These are phyloP conservation scores for Puccinia coronata DNA, from an alignment of 1,284 basidiomycete genomes.

Conservation along the genomic window DNA sequence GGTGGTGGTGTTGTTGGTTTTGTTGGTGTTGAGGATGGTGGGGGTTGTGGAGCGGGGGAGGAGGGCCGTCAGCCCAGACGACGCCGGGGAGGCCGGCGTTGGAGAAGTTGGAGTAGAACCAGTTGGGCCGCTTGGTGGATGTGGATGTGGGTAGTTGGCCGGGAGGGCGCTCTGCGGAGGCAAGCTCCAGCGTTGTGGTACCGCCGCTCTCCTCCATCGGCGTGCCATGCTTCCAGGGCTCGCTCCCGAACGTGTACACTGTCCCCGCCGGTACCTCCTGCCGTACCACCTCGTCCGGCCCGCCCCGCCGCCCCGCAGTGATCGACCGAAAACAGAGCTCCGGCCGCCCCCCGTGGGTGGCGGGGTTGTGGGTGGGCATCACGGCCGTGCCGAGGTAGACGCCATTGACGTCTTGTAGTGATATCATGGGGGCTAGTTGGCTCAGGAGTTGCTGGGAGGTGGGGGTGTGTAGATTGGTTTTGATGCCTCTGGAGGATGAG, in stretches of 20 bases:
- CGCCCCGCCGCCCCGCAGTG: constrained; percentile 11
- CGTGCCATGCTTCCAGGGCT: constrained; percentile 19
- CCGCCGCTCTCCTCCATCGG: neutral
- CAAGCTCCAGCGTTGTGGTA: no score
- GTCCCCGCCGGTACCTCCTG: neutral
- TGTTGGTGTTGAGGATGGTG: no score
- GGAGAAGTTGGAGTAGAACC: constrained; percentile 29
- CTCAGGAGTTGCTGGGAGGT: neutral
- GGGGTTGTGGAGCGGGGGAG: neutral
- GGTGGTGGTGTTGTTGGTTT: no score
- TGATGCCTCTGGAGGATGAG: neutral
- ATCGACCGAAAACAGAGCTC: constrained; percentile 36
- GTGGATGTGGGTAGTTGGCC: no score
- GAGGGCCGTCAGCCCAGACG: constrained; percentile 9
- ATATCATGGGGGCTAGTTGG: neutral
- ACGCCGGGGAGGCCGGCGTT: constrained; percentile 30
- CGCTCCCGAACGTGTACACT: neutral
- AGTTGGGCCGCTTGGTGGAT: neutral
- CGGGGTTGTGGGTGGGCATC: neutral
- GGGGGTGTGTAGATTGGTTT: neutral
- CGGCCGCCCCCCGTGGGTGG: neutral
- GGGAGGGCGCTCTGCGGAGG: no score
- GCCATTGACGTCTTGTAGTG: neutral
- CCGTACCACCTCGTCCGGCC: neutral
- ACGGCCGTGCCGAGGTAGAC: constrained; percentile 10